Evolutionary conservation across 768 basidiomycete species (phyloP).

Genomic region (Leucogyrophana mollusca): DNA sequence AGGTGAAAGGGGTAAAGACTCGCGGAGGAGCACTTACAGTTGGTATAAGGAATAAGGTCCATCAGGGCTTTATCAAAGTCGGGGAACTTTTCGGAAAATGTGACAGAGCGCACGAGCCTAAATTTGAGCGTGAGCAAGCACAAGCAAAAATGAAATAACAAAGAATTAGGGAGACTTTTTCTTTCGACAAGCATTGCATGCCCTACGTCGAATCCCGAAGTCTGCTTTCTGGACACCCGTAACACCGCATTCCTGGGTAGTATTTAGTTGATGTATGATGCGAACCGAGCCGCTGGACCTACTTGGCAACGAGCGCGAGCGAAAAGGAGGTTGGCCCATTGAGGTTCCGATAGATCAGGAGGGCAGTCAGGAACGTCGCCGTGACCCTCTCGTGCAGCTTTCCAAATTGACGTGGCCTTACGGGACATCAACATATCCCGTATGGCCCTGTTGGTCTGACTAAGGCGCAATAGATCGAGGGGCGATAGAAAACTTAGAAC

Average conservation of each 20-base stretch:
- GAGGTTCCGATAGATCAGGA: constrained; percentile 21
- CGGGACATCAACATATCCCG: constrained; percentile 23
- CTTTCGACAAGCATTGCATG: constrained; percentile 15
- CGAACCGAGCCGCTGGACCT: neutral
- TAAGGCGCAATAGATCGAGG: constrained; percentile 27
- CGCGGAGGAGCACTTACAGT: constrained; percentile 18
- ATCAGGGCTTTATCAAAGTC: constrained; percentile 23
- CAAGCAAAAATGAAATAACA: constrained; percentile 11
- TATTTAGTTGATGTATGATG: neutral
- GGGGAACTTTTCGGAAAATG: constrained; percentile 25
- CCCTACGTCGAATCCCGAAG: constrained; percentile 14
- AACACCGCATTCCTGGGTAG: constrained; percentile 9
- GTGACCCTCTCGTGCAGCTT: constrained; percentile 1
- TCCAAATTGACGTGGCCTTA: constrained; percentile 24
- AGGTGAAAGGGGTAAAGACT: neutral
- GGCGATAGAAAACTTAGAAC: constrained; percentile 28
- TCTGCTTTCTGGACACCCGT: constrained; percentile 14
- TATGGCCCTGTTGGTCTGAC: constrained; percentile 25
- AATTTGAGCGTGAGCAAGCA: constrained; percentile 15
- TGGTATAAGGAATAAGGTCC: constrained; percentile 29
- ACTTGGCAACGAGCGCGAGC: constrained; percentile 16
- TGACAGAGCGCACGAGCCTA: neutral
- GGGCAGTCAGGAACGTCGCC: constrained; percentile 19
- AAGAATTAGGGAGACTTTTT: constrained; percentile 9
- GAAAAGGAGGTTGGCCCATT: constrained; percentile 28